A percentile compares a stretch with the other conserved stretches of the same genome.
phyloP scores from a whole-genome alignment of 768 basidiomycete species.

The Kwoniella sp. region DNA sequence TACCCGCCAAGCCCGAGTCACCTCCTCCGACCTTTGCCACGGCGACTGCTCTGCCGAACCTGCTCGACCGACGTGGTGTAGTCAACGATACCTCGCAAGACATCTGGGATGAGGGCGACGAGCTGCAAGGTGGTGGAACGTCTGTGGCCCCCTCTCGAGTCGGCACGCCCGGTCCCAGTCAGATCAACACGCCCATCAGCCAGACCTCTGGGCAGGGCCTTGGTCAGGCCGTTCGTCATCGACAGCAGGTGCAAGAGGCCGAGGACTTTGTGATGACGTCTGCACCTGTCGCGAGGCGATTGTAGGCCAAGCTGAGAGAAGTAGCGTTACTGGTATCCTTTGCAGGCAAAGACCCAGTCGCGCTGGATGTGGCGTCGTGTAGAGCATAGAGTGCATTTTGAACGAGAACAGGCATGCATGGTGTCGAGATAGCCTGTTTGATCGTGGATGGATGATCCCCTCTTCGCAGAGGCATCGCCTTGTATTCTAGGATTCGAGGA shows the following conservation, averaged over 20 bases:
- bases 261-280: constrained; percentile 40
- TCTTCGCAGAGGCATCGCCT: too few relatives aligned
- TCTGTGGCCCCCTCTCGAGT: constrained; percentile 22
- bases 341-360: too few relatives aligned
- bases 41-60: constrained; percentile 44
- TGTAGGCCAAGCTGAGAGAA: too few relatives aligned
- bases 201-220: constrained; percentile 16
- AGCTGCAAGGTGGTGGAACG: constrained; percentile 19
- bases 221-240: too few relatives aligned
- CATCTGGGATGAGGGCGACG: constrained; percentile 46
- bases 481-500: too few relatives aligned
- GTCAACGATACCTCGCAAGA: constrained; percentile 51
- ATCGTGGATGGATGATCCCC: too few relatives aligned
- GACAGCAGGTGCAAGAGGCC: neutral
- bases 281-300: constrained; percentile 26
- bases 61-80: constrained; percentile 58
- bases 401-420: too few relatives aligned
- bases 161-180: constrained; percentile 24
- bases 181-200: constrained; percentile 9
- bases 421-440: too few relatives aligned
- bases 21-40: constrained; percentile 47
- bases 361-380: too few relatives aligned
- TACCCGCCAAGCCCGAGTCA: constrained; percentile 39
- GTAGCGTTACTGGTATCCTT: too few relatives aligned
- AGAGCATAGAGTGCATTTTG: too few relatives aligned